These are phyloP conservation scores for Aureobasidium uvarum DNA, from an alignment of 2,329 filamentous ascomycete genomes.

Conservation along the genomic window DNA sequence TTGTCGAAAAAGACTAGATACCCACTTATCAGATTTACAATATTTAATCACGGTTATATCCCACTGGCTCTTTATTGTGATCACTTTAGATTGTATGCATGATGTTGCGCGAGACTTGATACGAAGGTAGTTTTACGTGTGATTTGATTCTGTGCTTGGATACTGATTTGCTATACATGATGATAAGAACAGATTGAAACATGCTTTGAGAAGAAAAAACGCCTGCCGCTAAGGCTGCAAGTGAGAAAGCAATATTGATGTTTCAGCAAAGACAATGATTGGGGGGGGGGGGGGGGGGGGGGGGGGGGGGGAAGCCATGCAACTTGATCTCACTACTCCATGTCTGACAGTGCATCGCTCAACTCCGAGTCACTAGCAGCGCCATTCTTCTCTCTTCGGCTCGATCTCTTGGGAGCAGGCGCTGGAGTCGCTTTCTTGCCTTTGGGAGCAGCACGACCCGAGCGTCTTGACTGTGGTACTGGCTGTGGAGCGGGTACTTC, in stretches of 20 bases:
- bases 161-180: conserved; percentile 17
- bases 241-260: not conserved
- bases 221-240: not conserved
- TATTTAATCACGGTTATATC: not conserved
- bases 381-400: conserved; percentile 33
- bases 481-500: not conserved
- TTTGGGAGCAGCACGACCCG: not conserved
- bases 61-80: not conserved
- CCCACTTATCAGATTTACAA: not conserved
- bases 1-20: conserved; percentile 6
- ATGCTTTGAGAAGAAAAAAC: not conserved
- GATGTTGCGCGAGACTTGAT: not conserved
- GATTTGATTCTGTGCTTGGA: not conserved
- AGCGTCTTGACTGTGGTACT: not conserved
- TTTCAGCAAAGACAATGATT: conserved; percentile 5
- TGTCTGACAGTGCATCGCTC: conserved; percentile 33
- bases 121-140: not conserved
- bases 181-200: not conserved
- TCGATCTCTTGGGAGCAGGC: conserved; percentile 27
- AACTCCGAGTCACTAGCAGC: conserved; percentile 33
- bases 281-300: too few species aligned
- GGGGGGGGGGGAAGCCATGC: too few species aligned
- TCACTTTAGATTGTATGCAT: too few species aligned
- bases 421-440: conserved; percentile 26
- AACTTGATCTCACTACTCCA: conserved; percentile 27